Evolutionary conservation across 208 protist species (phyloP), one percentile per base, ranked within the genome.

Genomic region (Acanthamoeba castellanii): DNA sequence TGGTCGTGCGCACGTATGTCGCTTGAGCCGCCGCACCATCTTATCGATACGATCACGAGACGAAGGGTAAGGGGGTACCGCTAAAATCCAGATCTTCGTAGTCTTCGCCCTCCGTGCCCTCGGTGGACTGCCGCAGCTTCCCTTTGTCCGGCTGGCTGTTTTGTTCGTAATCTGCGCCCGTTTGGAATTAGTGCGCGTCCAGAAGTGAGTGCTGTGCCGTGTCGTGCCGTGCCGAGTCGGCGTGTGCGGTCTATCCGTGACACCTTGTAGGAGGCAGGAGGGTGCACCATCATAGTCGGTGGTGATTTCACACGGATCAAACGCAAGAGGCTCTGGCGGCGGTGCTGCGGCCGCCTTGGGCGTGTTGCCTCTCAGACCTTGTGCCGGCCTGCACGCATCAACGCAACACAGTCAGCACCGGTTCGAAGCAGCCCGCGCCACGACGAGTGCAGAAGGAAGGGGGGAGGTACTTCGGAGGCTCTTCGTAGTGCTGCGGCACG

Each of bases 81-180:
- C 52, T 70, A 37, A 91, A 91, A 16, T 91, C 85, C 11, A 91
- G 61, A 70, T 91, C 85, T 4, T 91, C 61, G 34, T 91, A 27
- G 57, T 74, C 52, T 11, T 91, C 47, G 5, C 7, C 85, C 3
- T 52, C 85, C 16, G 22, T 42, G 13, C 85, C 37, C 7, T 91
- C 85, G 6, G 27, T 57, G 5, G 76, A 85, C 34, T 57, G 42
- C 45, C 47, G 14, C 3, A 85, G 25, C 3, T 57, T 85, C 3
- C 8, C 20, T 30, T 85, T 57, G 5, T n/a, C 20, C 37, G 20
- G 27, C 30, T 72, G 64, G 9, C 30, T 16, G 3, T 22, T 11
- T 25, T n/a, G 30, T 72, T 22, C 18, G 20, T 25, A 27, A 6
- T 27, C 3, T 25, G 30, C 20, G 20, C 30, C 5, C 64, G 18